A percentile compares a stretch with the other conserved stretches of the same genome.
These are phyloP conservation scores for Coleophoma cylindrospora DNA, from an alignment of 2,329 filamentous ascomycete genomes.

Conservation along the genomic window DNA sequence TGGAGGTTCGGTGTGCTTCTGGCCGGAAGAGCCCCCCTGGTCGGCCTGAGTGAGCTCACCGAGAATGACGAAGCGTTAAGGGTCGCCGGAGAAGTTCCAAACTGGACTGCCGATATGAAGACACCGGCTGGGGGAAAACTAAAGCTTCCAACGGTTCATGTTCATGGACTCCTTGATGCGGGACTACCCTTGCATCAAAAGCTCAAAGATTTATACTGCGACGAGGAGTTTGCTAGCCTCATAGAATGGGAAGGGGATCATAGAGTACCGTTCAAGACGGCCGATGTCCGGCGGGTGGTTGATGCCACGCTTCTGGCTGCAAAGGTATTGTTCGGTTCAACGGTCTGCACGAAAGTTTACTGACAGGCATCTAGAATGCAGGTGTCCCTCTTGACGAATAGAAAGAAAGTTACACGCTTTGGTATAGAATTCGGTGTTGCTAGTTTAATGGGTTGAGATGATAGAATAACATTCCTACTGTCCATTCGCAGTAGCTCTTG, in stretches of 20 bases:
- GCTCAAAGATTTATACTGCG: conserved; percentile 54
- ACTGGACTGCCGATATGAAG: conserved; percentile 31
- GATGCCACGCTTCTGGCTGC: conserved; percentile 10
- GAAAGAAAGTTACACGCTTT: no score
- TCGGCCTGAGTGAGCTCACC: conserved; percentile 39
- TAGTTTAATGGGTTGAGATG: no score
- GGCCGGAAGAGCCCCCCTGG: conserved; percentile 55
- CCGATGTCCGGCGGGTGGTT: conserved; percentile 56
- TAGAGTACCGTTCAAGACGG: conserved; percentile 62
- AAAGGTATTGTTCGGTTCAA: no score
- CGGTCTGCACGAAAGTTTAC: no score
- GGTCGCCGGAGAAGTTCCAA: conserved; percentile 10
- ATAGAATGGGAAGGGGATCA: conserved; percentile 73
- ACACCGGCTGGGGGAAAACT: conserved; percentile 39
- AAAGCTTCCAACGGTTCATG: conserved; percentile 59
- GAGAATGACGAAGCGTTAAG: conserved; percentile 1
- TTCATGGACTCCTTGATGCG: conserved; percentile 58
- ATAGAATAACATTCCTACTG: no score
- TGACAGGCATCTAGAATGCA: no score
- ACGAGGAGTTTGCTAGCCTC: conserved; percentile 44
- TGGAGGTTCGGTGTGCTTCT: conserved; percentile 59
- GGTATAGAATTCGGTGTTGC: no score
- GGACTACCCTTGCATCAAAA: conserved; percentile 54
- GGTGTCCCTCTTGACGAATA: no score
- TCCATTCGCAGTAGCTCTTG: no score